phyloP scores from a whole-genome alignment of 1,139 yeast genomes.

The Taiozyma sp. region DNA sequence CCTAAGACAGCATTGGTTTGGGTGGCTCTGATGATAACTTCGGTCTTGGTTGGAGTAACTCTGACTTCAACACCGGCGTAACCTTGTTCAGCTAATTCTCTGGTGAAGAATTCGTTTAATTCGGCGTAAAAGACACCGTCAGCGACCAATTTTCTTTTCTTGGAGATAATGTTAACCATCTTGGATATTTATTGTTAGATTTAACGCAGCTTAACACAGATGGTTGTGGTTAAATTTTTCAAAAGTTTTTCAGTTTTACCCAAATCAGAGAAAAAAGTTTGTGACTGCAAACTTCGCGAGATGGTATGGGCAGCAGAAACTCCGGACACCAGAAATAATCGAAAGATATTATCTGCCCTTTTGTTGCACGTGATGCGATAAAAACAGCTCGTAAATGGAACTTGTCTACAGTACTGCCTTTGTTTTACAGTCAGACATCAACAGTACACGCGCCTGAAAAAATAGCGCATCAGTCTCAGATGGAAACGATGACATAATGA shows the following conservation, averaged over 20 bases:
- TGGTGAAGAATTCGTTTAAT: constrained; percentile 99
- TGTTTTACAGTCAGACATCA: too few species aligned
- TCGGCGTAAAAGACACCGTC: constrained; percentile 99
- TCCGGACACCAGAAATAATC: neutral
- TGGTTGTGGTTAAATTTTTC: constrained; percentile 2
- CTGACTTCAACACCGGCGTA: constrained; percentile 99
- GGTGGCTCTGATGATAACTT: constrained; percentile 97
- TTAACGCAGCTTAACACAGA: neutral
- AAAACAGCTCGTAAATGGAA: too few species aligned
- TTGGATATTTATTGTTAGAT: constrained; percentile 19
- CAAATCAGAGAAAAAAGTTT: neutral
- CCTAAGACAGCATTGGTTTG: constrained; percentile 99
- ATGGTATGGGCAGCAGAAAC: neutral
- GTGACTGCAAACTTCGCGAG: neutral
- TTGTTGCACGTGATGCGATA: neutral
- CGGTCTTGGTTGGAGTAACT: constrained; percentile 97
- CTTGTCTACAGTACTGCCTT: too few species aligned
- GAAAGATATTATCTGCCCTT: neutral
- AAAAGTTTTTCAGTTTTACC: neutral
- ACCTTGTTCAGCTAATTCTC: constrained; percentile 99
- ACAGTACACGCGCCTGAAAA: too few species aligned
- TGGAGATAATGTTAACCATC: constrained; percentile 69
- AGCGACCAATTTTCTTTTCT: constrained; percentile 92
- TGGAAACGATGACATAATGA: too few species aligned
- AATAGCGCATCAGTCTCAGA: too few species aligned